These are phyloP conservation scores for Zygoascus ofunaensis DNA, from an alignment of 805 yeast genomes.

Conservation along the genomic window DNA sequence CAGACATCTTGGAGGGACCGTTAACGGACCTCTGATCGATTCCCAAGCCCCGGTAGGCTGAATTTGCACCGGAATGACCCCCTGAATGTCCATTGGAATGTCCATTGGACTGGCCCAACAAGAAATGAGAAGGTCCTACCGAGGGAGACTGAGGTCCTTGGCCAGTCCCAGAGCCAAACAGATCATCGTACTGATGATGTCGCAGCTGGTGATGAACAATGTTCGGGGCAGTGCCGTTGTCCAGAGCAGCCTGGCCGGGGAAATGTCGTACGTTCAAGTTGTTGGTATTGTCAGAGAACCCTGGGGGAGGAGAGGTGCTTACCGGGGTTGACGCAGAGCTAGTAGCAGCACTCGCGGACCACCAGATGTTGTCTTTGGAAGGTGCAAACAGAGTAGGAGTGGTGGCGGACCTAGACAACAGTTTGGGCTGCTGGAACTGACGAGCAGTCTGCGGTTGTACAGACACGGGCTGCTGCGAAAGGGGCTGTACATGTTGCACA, in stretches of 20 bases:
- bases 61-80: no score
- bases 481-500: no score
- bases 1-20: no score
- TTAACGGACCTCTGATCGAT: no score
- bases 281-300: neutral
- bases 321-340: conserved; percentile 6
- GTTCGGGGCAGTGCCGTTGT: neutral
- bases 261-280: neutral
- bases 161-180: neutral
- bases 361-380: conserved; percentile 3
- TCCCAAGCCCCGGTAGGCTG: no score
- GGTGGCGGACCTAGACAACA: neutral
- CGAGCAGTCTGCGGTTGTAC: no score
- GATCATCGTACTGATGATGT: neutral
- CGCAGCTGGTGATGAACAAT: neutral
- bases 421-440: no score
- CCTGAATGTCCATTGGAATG: no score
- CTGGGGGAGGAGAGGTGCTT: neutral
- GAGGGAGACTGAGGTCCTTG: no score
- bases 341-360: conserved; percentile 7
- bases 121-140: no score
- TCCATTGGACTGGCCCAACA: no score
- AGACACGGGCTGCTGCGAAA: no score
- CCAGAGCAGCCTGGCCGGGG: neutral
- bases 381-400: conserved; percentile 6